Base-by-base conservation (phyloP, 129 eudicot species). In the Escallonia herrerae region DNA sequence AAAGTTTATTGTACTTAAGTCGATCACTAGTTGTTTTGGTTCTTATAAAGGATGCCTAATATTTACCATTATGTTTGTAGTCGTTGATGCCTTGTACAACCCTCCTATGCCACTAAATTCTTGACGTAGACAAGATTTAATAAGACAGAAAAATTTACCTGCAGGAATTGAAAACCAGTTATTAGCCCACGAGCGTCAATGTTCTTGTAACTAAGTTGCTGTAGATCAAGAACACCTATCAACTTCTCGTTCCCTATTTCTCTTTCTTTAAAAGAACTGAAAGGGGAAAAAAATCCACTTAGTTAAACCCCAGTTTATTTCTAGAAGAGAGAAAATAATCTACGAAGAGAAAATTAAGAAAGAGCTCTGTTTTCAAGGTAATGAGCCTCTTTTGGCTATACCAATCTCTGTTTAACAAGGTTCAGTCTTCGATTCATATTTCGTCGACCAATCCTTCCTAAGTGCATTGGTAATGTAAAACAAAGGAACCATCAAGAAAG, bases 111-210 rank as follows among this genome's bases (percentile, higher is more conserved):
- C 56, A 3, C 58, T 53, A 53, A 53, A 11, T 6, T 53, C 7
- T 53, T n/a, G 15, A 2, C 22, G n/a, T 11, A 53, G 13, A 2
- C 58, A 12, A 53, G 58, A 53, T 2, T 11, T 11, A 22, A 22
- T 22, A 53, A 22, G 6, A n/a, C 10, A 58, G 11, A 55, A 56
- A 42, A 1, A 65, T 15, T 53, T 72, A 83, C 96, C 89, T 89
- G 96, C 62, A 85, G 75, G 59, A 84, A 84, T 63, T 87, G 95
- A 82, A 87, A 87, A 56, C 91, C 95, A 12, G 91, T 84, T 72
- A 87, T 84, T n/a, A 87, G 43, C 50, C 74, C 95, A 43, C 95
- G 91, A 58, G 78, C 86, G 77, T 87, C 95, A 66, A 84, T 40
- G 39, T 87, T 87, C 72, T 75, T 87, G 70, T 84, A 81, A 43